Conservation (phyloP, 768 basidiomycete genomes). For the Pisolithus orientalis region DNA sequence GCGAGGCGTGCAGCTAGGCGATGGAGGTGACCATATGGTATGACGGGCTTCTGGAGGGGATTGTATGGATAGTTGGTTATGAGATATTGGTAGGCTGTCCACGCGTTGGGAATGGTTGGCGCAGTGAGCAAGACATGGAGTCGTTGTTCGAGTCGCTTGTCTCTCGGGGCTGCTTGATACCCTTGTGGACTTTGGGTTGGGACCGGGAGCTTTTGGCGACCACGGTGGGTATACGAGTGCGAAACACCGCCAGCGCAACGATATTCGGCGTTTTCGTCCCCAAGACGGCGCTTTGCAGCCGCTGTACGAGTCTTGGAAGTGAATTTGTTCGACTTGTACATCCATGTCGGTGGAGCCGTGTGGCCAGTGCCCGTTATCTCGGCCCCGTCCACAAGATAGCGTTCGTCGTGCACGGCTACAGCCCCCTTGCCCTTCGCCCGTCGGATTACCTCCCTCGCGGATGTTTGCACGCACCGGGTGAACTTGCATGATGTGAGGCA, state of each 20-base stretch:
- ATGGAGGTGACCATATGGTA: conserved; percentile 45
- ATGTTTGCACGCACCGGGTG: background rate
- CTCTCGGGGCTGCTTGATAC: conserved; percentile 3
- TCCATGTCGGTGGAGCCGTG: background rate
- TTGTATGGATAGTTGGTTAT: conserved; percentile 13
- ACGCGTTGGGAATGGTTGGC: conserved; percentile 29
- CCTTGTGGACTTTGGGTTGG: too few species aligned
- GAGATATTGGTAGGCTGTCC: conserved; percentile 38
- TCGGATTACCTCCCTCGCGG: background rate
- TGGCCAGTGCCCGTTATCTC: background rate
- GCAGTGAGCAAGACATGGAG: conserved; percentile 29
- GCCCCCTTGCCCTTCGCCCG: background rate
- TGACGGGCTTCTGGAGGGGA: conserved; percentile 4
- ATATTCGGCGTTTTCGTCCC: background rate
- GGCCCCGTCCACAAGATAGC: background rate
- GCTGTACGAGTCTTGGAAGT: background rate
- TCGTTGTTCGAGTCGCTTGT: conserved; percentile 18
- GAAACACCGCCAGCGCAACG: background rate
- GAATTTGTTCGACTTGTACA: background rate
- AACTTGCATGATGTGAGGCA: conserved; percentile 6
- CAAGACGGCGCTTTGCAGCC: background rate
- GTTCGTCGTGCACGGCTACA: background rate
- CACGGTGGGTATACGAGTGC: too few species aligned
- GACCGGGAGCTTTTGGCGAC: too few species aligned
- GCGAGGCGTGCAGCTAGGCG: conserved; percentile 57